Base-by-base conservation (phyloP, 192 early-diverging fungal genomes). In the Linnemannia hyalina region DNA sequence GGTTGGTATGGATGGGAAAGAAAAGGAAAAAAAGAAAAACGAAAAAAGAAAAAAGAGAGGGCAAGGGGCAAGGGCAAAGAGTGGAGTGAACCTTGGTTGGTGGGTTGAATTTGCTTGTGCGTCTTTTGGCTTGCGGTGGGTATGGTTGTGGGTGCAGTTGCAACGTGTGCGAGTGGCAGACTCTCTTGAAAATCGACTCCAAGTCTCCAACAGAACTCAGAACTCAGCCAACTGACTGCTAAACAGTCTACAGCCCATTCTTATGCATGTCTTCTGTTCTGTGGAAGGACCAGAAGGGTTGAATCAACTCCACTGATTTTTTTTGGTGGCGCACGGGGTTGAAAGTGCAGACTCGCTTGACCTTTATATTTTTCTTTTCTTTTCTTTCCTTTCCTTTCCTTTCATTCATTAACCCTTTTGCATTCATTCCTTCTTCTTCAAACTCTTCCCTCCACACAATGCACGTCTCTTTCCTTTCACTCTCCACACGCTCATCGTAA, bases 291-390 rank as follows among this genome's bases (percentile, higher is more conserved):
- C 0, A 29, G 60, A 32, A 32, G 29, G 60, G 22, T 20, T 55
- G 54, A 55, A 20, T 55, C 20, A 8, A 49, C 38, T 40, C 38
- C 38, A 5, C 0, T 40, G 1, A 3, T 13, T 49, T 7, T 49
- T 49, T 18, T 65, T 65, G 60, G 60, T 65, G 60, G 60, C 60
- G 60, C 60, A 65, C 29, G 29, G 29, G 60, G 60, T 65, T 65
- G 60, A 65, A 65, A 11, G 3, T 23, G 60, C 11, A 23, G 23
- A 11, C 10, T 29, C 60, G 7, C n/a, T 65, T 65, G n/a, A 15
- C 26, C 60, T n/a, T 42, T 40, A 23, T 70, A 18, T 38, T 15
- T 20, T 70, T 20, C 11, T 40, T 15, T 20, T 70, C 2, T 3
- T 40, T 69, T 36, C 35, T 38, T 36, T 40, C 35, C 63, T n/a